phyloP scores from a whole-genome alignment of 257 asterid species.

The Solanum lycopersicoides region DNA sequence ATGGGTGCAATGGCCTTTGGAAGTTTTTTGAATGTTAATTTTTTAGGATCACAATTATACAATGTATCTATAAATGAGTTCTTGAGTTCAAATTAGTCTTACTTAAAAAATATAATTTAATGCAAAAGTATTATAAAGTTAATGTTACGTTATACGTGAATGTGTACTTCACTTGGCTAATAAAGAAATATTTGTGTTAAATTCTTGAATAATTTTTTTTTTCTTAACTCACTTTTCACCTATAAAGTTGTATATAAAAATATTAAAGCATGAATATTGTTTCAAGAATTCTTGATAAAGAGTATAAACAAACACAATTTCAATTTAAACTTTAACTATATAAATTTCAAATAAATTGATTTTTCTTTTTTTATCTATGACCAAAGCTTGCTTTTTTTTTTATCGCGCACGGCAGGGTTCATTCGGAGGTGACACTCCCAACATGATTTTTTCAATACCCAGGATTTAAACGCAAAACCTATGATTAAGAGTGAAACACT shows the following conservation, averaged over 20 bases:
- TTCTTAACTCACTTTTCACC: neutral
- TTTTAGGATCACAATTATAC: neutral
- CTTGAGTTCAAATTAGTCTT: neutral
- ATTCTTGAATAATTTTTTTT: neutral
- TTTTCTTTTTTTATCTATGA: neutral
- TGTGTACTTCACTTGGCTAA: neutral
- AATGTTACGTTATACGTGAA: too few species aligned
- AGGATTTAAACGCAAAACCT: too few species aligned
- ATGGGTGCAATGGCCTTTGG: neutral
- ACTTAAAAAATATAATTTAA: too few species aligned
- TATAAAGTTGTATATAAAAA: too few species aligned
- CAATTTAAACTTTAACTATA: neutral
- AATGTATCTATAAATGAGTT: neutral
- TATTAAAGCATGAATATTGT: neutral
- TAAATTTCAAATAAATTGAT: too few species aligned
- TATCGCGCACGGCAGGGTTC: too few species aligned
- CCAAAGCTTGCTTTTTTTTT: neutral
- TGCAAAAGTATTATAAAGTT: neutral
- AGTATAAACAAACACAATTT: neutral
- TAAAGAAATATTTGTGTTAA: neutral
- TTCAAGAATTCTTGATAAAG: neutral
- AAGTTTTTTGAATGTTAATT: too few species aligned
- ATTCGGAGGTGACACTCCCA: too few species aligned
- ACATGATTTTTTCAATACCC: too few species aligned
- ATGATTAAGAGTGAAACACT: too few species aligned